A percentile compares a stretch with the other conserved stretches of the same genome.
Evolutionary conservation across 495 filamentous ascomycete genomes (phyloP).

Genomic region (Penicillium manginii): DNA sequence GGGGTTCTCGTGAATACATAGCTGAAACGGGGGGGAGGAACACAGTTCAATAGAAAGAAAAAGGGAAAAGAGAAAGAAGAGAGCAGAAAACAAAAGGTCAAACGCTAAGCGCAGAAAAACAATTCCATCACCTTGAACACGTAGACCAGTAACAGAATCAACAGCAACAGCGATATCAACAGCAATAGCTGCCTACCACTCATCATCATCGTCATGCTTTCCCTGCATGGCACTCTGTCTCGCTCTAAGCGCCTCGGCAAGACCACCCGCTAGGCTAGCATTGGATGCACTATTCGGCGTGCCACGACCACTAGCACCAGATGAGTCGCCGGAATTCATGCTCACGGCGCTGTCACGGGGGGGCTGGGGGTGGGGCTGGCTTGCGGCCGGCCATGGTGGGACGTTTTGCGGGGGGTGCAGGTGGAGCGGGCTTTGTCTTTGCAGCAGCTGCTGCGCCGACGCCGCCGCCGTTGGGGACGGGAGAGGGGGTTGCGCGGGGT

Average conservation of each 20-base stretch:
- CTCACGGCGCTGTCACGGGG: conserved; percentile 75
- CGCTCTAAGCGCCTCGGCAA: conserved; percentile 80
- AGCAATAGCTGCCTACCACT: conserved; percentile 49
- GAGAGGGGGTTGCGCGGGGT: conserved; percentile 45
- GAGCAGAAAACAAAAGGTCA: background rate
- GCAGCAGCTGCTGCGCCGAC: conserved; percentile 54
- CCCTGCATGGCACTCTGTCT: conserved; percentile 72
- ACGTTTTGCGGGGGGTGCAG: conserved; percentile 86
- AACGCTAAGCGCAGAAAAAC: conserved; percentile 37
- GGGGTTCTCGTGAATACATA: no score
- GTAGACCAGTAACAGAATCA: background rate
- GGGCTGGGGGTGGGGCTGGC: conserved; percentile 62
- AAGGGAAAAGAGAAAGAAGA: background rate
- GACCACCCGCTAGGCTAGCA: conserved; percentile 75
- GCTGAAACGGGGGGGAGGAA: no score
- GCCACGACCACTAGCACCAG: conserved; percentile 65
- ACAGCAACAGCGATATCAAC: no score
- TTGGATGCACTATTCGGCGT: conserved; percentile 71
- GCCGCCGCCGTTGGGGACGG: conserved; percentile 53
- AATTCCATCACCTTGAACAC: conserved; percentile 6
- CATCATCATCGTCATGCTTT: conserved; percentile 68
- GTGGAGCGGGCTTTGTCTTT: conserved; percentile 73
- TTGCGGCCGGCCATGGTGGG: conserved; percentile 70
- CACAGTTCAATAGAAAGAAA: no score
- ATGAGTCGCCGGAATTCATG: conserved; percentile 63